Conservation (phyloP, 129 eudicot species). For the Flaveria ramosissima region DNA sequence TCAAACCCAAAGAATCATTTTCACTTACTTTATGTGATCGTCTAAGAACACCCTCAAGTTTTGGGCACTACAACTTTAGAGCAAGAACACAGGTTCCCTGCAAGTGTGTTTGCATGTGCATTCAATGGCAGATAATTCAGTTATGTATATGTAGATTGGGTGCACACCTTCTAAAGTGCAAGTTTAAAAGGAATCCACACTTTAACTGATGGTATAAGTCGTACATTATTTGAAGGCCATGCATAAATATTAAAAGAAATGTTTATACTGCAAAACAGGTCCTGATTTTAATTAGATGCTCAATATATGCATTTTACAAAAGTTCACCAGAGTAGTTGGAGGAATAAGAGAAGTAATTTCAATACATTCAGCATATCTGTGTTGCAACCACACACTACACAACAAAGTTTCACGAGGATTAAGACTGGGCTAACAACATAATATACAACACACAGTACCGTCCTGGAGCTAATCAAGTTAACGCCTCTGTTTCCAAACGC, state of each 20-base stretch:
- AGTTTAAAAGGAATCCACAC: too few species aligned
- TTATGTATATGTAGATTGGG: too few species aligned
- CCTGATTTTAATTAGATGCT: not conserved
- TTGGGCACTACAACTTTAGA: too few species aligned
- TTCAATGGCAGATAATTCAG: too few species aligned
- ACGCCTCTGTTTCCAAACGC: conserved; percentile 70
- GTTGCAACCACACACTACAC: conserved; percentile 35
- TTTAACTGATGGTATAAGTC: too few species aligned
- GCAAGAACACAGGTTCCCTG: too few species aligned
- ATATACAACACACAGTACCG: conserved; percentile 32
- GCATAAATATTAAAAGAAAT: not conserved
- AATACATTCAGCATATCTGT: conserved; percentile 26
- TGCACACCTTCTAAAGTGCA: too few species aligned
- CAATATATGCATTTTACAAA: conserved; percentile 20
- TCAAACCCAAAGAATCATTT: too few species aligned
- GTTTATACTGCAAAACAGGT: not conserved
- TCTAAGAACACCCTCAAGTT: too few species aligned
- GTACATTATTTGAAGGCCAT: too few species aligned
- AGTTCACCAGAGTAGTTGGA: conserved; percentile 29
- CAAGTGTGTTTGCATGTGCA: too few species aligned
- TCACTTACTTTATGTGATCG: too few species aligned
- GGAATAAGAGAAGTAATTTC: conserved; percentile 28
- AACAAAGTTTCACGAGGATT: conserved; percentile 42
- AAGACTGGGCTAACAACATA: conserved; percentile 18
- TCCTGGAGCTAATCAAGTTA: conserved; percentile 35